These are phyloP conservation scores for Moesziomyces antarcticus DNA, from an alignment of 1,284 basidiomycete genomes.

Conservation along the genomic window DNA sequence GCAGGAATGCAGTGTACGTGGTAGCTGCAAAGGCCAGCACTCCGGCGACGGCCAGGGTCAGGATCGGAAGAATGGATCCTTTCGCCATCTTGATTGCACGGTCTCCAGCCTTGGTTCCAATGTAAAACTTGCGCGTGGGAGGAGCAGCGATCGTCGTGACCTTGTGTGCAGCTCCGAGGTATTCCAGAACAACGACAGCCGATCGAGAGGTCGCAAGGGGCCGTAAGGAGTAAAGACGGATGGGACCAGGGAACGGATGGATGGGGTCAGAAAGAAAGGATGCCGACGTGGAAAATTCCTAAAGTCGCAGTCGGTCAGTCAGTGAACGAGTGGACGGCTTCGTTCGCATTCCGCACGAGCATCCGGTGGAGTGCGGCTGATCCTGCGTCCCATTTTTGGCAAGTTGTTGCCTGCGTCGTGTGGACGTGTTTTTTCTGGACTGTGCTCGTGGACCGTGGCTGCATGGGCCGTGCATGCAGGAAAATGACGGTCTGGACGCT, in stretches of 20 bases:
- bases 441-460: not conserved
- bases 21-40: conserved; percentile 30
- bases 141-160: not conserved
- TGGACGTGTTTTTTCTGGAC: not conserved
- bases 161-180: too few species aligned
- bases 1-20: conserved; percentile 20
- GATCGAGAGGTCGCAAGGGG: not conserved
- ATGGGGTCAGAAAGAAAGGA: too few species aligned
- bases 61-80: conserved; percentile 31
- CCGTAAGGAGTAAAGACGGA: not conserved
- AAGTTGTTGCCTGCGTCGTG: not conserved
- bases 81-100: conserved; percentile 16
- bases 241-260: not conserved
- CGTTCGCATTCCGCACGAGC: too few species aligned
- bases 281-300: not conserved
- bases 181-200: not conserved
- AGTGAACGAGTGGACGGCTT: not conserved
- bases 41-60: conserved; percentile 29
- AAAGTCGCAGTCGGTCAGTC: not conserved
- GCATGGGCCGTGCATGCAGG: not conserved
- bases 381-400: too few species aligned
- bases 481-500: not conserved
- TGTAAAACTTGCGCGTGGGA: not conserved
- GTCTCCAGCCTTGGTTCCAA: not conserved
- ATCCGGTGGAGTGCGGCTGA: not conserved